phyloP scores from a whole-genome alignment of 1,284 basidiomycete species.

The Apiotrichum brassicae region DNA sequence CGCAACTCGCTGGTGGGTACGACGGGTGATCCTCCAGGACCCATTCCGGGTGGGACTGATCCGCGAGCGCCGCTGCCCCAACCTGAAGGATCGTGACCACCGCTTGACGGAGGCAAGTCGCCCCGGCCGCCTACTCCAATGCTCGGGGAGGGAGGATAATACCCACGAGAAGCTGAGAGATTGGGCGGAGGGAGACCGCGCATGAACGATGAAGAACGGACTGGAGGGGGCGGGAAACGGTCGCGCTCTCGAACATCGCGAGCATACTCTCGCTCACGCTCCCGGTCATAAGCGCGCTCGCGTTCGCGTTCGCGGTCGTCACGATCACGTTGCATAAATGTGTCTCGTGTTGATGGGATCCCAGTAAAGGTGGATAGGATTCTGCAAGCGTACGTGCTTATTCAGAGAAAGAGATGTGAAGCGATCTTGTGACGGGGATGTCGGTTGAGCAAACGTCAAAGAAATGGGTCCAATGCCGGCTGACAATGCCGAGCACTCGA shows the following conservation, averaged over 20 bases:
- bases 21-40: not conserved
- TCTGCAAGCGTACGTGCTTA: no score
- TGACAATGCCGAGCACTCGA: no score
- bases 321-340: constrained; percentile 5
- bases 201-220: constrained; percentile 10
- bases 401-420: no score
- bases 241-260: constrained; percentile 6
- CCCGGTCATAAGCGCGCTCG: constrained; percentile 7
- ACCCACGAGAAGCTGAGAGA: not conserved
- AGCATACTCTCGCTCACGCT: constrained; percentile 7
- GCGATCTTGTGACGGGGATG: no score
- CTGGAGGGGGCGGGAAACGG: constrained; percentile 3
- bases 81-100: not conserved
- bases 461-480: no score
- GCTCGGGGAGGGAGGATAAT: not conserved
- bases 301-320: constrained; percentile 9
- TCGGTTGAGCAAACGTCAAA: no score
- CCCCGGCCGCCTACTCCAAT: not conserved
- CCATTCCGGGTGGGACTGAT: not conserved
- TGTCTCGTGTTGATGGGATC: no score
- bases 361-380: no score
- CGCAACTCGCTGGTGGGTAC: not conserved
- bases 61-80: not conserved
- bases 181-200: constrained; percentile 20
- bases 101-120: not conserved